Conservation (phyloP, 371 early-diverging fungal genomes). For the Mucor lusitanicus region DNA sequence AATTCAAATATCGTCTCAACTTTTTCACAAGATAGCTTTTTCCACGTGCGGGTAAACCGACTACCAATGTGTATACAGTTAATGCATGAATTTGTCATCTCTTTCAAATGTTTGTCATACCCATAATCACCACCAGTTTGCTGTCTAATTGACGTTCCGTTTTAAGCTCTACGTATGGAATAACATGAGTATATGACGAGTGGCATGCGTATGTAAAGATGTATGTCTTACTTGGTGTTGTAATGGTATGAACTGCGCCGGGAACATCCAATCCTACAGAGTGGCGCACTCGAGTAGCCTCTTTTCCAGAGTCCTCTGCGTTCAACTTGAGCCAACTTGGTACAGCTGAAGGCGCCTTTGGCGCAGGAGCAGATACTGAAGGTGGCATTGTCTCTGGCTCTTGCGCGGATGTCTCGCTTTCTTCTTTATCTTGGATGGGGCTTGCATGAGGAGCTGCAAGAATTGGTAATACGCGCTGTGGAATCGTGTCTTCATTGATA, state of each 20-base stretch:
- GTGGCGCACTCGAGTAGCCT: slow-evolving; percentile 10
- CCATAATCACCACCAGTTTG: slow-evolving; percentile 68
- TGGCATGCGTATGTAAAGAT: background rate
- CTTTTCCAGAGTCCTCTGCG: slow-evolving; percentile 5
- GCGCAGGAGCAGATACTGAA: background rate
- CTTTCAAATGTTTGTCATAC: slow-evolving; percentile 33
- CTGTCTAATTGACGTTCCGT: slow-evolving; percentile 44
- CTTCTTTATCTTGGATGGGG: slow-evolving; percentile 5
- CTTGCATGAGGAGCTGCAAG: slow-evolving; percentile 15
- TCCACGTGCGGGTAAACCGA: slow-evolving; percentile 87
- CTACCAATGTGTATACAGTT: slow-evolving; percentile 28
- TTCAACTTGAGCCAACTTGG: slow-evolving; percentile 20
- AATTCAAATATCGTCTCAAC: slow-evolving; percentile 72
- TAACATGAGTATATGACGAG: background rate
- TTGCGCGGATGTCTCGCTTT: background rate
- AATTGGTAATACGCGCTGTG: slow-evolving; percentile 20
- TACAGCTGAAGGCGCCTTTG: background rate
- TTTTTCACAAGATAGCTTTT: slow-evolving; percentile 91
- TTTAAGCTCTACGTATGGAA: slow-evolving; percentile 19
- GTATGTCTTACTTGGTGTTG: slow-evolving; percentile 20
- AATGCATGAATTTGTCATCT: background rate
- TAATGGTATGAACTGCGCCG: slow-evolving; percentile 36
- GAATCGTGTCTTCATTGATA: slow-evolving; percentile 13
- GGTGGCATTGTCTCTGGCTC: background rate
- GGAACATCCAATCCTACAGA: slow-evolving; percentile 37